Conservation (phyloP, 225 moss, liverwort and hornwort genomes). For the Pseudisothecium myosuroides region DNA sequence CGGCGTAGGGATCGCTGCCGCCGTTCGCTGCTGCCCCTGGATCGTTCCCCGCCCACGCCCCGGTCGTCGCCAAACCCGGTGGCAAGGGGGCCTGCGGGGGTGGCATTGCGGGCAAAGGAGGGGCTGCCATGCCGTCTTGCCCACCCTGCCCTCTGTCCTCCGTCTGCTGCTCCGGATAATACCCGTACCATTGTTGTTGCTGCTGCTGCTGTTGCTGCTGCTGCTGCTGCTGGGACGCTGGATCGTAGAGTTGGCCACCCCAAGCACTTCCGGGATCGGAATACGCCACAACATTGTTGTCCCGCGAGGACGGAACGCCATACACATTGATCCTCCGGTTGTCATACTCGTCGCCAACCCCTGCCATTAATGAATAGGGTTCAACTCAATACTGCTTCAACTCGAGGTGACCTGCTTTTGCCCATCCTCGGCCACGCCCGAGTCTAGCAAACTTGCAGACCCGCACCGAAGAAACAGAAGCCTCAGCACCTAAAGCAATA, state of each 20-base stretch:
- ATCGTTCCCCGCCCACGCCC: conserved; percentile 54
- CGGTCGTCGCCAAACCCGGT: conserved; percentile 46
- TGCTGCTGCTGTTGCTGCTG: conserved; percentile 35
- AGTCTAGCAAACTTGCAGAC: conserved; percentile 10
- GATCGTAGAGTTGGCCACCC: conserved; percentile 26
- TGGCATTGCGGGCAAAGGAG: conserved; percentile 76
- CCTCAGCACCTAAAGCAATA: not conserved
- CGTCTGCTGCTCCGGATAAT: conserved; percentile 50
- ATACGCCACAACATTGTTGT: conserved; percentile 14
- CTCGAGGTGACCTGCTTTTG: conserved; percentile 9
- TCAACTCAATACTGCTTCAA: conserved; percentile 31
- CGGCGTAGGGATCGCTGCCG: conserved; percentile 44
- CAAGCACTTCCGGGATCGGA: conserved; percentile 43
- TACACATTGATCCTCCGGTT: conserved; percentile 38
- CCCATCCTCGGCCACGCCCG: conserved; percentile 15
- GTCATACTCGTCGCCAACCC: conserved; percentile 62
- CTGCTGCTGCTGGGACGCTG: conserved; percentile 34
- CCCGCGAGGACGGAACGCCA: conserved; percentile 18
- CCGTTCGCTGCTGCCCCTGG: conserved; percentile 34
- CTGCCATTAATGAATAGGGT: conserved; percentile 42
- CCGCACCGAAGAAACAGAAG: conserved; percentile 2
- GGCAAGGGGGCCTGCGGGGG: conserved; percentile 89
- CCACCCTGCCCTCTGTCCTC: conserved; percentile 59
- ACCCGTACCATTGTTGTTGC: conserved; percentile 45
- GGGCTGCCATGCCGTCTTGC: conserved; percentile 49